Conservation (phyloP, 2,329 filamentous ascomycete genomes). For the Incumbomyces delicatus region DNA sequence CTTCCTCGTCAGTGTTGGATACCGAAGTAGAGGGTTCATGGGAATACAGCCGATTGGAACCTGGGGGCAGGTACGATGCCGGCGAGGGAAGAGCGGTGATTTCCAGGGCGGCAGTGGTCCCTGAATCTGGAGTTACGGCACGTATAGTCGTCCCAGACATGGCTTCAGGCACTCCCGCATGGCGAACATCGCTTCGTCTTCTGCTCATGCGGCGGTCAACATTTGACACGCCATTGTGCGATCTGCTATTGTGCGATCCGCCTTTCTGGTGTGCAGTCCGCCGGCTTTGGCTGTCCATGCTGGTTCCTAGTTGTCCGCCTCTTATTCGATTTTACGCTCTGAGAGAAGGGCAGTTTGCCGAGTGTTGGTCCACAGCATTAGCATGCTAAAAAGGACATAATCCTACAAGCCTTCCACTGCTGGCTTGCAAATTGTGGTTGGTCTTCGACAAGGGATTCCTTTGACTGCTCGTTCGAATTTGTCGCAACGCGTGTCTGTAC, state of each 20-base stretch:
- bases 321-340: constrained; percentile 16
- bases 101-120: constrained; percentile 19
- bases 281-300: constrained; percentile 27
- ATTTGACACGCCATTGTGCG: constrained; percentile 9
- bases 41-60: constrained; percentile 9
- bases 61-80: constrained; percentile 15
- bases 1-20: constrained; percentile 23
- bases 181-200: constrained; percentile 16
- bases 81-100: constrained; percentile 11
- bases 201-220: constrained; percentile 17
- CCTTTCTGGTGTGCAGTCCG: constrained; percentile 10
- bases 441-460: too few species aligned
- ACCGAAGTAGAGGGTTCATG: constrained; percentile 17
- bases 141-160: constrained; percentile 36
- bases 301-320: constrained; percentile 27
- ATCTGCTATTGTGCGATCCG: constrained; percentile 23
- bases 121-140: constrained; percentile 37
- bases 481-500: too few species aligned
- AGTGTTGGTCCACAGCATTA: too few species aligned
- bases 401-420: too few species aligned
- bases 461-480: too few species aligned
- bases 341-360: too few species aligned
- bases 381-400: too few species aligned
- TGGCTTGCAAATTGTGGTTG: too few species aligned
- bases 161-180: constrained; percentile 26